Evolutionary conservation across 352 stramenopile species (phyloP).

Genomic region (Pythium angustatum): DNA sequence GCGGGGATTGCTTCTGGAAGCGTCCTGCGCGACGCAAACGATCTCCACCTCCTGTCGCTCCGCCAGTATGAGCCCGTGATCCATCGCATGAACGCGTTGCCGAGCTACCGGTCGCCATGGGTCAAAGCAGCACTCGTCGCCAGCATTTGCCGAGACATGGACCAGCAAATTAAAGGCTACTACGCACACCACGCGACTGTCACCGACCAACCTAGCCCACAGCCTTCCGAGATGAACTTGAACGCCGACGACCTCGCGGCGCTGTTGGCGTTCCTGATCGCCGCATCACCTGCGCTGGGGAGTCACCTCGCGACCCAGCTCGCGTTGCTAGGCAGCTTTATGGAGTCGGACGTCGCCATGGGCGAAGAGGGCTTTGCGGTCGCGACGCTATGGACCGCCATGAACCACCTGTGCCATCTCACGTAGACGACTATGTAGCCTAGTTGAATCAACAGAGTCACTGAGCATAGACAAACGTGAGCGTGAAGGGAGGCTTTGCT

Average conservation of each 20-base stretch:
- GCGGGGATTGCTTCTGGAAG: too few species aligned
- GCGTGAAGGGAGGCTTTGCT: too few species aligned
- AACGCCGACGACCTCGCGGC: conserved; percentile 48
- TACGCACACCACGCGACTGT: conserved; percentile 31
- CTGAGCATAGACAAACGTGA: too few species aligned
- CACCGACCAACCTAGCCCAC: conserved; percentile 4
- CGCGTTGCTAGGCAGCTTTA: conserved; percentile 57
- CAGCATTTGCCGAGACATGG: conserved; percentile 45
- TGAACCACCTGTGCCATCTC: conserved; percentile 43
- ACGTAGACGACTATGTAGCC: too few species aligned
- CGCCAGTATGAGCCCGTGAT: conserved; percentile 43
- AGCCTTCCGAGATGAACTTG: conserved; percentile 38
- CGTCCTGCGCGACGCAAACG: conserved; percentile 23
- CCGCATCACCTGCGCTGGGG: conserved; percentile 43
- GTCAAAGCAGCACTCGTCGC: conserved; percentile 53
- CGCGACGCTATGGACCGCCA: conserved; percentile 46
- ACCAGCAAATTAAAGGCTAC: conserved; percentile 43
- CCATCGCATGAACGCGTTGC: conserved; percentile 45
- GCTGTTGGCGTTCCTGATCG: conserved; percentile 59
- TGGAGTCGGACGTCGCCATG: conserved; percentile 33
- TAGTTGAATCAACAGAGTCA: too few species aligned
- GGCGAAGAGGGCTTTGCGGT: conserved; percentile 56
- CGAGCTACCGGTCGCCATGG: conserved; percentile 54
- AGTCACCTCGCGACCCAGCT: conserved; percentile 60
- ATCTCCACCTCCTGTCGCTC: conserved; percentile 34